A percentile compares a stretch with the other conserved stretches of the same genome.
These are phyloP conservation scores for Lotmaria passim DNA, from an alignment of 208 protist genomes.

Conservation along the genomic window DNA sequence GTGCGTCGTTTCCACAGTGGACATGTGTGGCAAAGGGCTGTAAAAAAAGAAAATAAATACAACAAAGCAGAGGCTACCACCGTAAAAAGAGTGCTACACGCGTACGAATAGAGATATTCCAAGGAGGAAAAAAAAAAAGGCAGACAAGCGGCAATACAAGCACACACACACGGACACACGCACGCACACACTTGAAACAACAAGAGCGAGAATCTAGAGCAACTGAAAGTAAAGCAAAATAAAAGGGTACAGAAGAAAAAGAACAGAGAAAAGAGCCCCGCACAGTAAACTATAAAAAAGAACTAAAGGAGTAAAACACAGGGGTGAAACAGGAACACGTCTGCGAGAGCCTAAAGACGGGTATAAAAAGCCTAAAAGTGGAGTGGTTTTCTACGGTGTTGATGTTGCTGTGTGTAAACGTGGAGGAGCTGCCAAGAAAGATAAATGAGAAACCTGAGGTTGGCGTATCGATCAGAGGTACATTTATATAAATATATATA, in stretches of 20 bases:
- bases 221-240: background rate
- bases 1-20: background rate
- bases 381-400: too few species aligned
- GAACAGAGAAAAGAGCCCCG: slow-evolving; percentile 1
- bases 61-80: background rate
- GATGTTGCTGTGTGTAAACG: too few species aligned
- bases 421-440: too few species aligned
- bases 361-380: too few species aligned
- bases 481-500: too few species aligned
- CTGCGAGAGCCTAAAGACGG: too few species aligned
- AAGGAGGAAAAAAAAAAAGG: background rate
- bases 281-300: too few species aligned
- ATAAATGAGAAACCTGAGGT: too few species aligned
- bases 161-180: too few species aligned
- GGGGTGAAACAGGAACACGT: too few species aligned
- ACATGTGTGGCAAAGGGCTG: background rate
- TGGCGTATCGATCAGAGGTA: too few species aligned
- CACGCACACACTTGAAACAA: too few species aligned
- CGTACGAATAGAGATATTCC: background rate
- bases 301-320: background rate
- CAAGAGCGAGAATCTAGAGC: background rate
- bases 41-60: background rate
- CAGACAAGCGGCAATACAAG: background rate
- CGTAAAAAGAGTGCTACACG: background rate
- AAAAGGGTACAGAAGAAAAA: slow-evolving; percentile 16